phyloP scores from a whole-genome alignment of 2,329 filamentous ascomycete species.

The Verticillium zaregamsianum region DNA sequence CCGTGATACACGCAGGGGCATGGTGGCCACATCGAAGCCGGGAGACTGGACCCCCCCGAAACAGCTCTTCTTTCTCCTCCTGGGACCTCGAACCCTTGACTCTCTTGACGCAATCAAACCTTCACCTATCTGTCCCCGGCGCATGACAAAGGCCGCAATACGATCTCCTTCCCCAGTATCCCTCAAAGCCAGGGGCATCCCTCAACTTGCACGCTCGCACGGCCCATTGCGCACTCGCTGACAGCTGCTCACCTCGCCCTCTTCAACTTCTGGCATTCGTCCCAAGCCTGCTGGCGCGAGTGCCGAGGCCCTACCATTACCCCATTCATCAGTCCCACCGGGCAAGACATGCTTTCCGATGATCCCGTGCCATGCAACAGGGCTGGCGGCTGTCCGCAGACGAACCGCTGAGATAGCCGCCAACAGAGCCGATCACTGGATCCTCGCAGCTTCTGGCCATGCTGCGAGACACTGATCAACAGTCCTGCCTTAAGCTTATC shows the following conservation, averaged over 20 bases:
- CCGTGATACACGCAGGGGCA: constrained; percentile 4
- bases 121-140: background rate
- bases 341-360: background rate
- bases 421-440: background rate
- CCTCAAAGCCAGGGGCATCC: background rate
- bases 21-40: background rate
- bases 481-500: background rate
- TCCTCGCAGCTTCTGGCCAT: background rate
- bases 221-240: constrained; percentile 4
- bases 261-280: background rate
- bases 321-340: background rate
- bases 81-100: too few relatives aligned
- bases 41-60: background rate
- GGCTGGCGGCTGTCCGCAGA: background rate
- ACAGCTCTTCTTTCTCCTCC: background rate
- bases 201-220: background rate
- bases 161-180: background rate
- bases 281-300: background rate
- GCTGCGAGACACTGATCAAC: background rate
- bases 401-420: background rate
- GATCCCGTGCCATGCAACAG: background rate
- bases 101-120: background rate
- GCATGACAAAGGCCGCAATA: background rate
- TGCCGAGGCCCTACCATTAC: background rate
- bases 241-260: constrained; percentile 5